Conservation (phyloP, 108 stramenopile species). For the Mediolabrus comicus region DNA sequence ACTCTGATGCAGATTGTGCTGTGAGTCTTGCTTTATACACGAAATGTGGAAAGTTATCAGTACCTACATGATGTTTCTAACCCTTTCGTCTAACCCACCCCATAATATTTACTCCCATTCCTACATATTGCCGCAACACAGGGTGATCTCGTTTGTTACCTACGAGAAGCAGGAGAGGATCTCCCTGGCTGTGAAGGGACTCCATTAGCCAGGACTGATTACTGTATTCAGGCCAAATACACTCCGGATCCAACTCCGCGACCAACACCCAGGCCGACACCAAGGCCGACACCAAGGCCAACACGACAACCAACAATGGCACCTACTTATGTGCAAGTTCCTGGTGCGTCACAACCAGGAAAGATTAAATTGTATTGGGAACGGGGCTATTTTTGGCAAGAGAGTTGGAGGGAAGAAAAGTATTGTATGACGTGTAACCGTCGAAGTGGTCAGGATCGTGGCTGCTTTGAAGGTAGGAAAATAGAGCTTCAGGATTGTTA, state of each 20-base stretch:
- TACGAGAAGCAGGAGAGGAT: background rate
- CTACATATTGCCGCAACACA: background rate
- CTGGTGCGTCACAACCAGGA: background rate
- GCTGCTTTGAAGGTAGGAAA: no score
- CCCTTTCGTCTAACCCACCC: background rate
- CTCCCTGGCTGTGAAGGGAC: background rate
- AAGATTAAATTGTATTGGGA: background rate
- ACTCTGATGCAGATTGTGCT: background rate
- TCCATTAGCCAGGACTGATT: background rate
- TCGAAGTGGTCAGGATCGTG: background rate
- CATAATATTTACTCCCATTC: background rate
- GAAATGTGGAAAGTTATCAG: background rate
- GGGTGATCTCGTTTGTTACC: background rate
- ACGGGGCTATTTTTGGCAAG: background rate
- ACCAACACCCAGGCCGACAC: background rate
- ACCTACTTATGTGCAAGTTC: background rate
- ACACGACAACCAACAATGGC: background rate
- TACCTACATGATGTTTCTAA: background rate
- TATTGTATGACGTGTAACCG: background rate
- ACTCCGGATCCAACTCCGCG: background rate
- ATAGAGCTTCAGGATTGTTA: background rate
- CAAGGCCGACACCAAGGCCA: background rate
- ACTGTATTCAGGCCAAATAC: background rate
- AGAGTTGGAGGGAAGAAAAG: background rate
- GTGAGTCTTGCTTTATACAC: background rate